Conservation (phyloP, 192 early-diverging fungal species). For the Rhizophagus clarus region DNA sequence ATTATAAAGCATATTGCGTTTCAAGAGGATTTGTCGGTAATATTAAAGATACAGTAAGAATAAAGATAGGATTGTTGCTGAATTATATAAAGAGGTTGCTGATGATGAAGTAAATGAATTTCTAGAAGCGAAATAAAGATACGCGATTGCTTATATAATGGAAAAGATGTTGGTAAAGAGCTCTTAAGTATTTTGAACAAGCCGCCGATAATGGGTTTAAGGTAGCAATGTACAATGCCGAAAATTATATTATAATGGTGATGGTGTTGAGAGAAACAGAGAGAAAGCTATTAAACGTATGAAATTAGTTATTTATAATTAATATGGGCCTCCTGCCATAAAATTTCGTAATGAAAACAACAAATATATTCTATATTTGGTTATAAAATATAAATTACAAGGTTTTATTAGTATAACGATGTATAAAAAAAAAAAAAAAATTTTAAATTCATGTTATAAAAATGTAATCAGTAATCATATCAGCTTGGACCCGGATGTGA, state of each 20-base stretch:
- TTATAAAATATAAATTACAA: too few species aligned
- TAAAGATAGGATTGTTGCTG: neutral
- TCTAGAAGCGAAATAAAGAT: neutral
- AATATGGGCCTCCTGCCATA: neutral
- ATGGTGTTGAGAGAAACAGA: neutral
- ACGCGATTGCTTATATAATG: neutral
- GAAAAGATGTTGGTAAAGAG: neutral
- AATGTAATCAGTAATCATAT: too few species aligned
- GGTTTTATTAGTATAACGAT: too few species aligned
- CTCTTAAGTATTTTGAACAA: neutral
- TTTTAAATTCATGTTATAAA: too few species aligned
- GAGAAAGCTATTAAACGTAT: neutral
- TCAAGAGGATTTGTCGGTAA: neutral
- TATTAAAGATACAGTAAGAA: neutral
- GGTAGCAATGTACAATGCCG: neutral
- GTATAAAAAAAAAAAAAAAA: too few species aligned
- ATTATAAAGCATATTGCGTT: too few species aligned
- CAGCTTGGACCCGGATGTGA: too few species aligned
- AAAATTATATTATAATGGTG: neutral
- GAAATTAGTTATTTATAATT: neutral
- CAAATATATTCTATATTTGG: too few species aligned
- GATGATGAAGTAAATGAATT: neutral
- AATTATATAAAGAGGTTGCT: conserved; percentile 6
- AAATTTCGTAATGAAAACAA: neutral
- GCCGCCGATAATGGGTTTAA: neutral